phyloP scores from a whole-genome alignment of 768 basidiomycete genomes.

The Stropharia rugosoannulata region DNA sequence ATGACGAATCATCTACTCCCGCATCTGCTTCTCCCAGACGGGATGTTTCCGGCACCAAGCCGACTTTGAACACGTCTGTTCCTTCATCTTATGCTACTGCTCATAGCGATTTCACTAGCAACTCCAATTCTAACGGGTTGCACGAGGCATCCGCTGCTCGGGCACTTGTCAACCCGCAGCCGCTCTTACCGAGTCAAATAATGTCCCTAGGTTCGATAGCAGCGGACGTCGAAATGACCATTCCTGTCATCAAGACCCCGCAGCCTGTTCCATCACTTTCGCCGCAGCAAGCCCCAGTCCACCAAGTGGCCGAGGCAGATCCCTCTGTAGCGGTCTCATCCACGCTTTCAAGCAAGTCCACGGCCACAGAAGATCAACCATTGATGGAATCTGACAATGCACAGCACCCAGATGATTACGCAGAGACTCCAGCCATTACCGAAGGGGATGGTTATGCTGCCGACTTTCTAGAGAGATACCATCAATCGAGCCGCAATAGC shows the following conservation, averaged over 20 bases:
- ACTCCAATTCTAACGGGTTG: not conserved
- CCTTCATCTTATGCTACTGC: constrained; percentile 14
- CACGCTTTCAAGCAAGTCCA: not conserved
- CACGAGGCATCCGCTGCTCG: not conserved
- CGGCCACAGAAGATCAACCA: not conserved
- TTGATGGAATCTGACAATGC: not conserved
- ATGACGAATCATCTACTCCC: constrained; percentile 17
- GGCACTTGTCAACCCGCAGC: constrained; percentile 12
- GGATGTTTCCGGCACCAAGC: not conserved
- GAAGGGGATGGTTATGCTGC: constrained; percentile 10
- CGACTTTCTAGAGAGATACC: constrained; percentile 12
- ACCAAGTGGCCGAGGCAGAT: not conserved
- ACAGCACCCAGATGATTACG: not conserved
- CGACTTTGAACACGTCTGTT: constrained; percentile 14
- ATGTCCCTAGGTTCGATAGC: constrained; percentile 18
- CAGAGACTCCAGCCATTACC: not conserved
- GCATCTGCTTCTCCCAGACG: not conserved
- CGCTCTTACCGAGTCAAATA: constrained; percentile 21
- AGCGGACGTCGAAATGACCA: constrained; percentile 18
- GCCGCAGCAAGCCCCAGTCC: not conserved
- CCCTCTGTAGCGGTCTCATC: not conserved
- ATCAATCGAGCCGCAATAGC: constrained; percentile 6
- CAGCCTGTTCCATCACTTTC: not conserved
- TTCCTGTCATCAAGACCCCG: constrained; percentile 1
- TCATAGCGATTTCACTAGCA: not conserved